Evolutionary conservation across 768 basidiomycete genomes (phyloP).

Genomic region (Mrakia blollopis): DNA sequence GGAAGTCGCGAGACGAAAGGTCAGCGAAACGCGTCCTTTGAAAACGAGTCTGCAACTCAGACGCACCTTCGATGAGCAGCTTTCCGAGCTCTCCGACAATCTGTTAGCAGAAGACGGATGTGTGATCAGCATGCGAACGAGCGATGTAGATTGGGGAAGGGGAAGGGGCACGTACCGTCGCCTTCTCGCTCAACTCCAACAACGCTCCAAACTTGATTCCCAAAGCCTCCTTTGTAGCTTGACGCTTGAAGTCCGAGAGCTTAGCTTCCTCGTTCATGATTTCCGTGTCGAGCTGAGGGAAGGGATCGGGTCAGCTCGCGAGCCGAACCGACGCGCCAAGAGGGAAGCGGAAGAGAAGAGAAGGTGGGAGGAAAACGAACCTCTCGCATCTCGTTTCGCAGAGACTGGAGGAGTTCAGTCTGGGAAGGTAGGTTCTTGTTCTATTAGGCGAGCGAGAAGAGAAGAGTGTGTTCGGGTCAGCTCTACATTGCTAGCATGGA

Average conservation of each 20-base stretch:
- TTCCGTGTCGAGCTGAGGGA: constrained; percentile 61
- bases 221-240: constrained; percentile 53
- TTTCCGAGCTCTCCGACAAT: constrained; percentile 55
- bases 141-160: too few relatives aligned
- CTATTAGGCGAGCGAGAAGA: constrained; percentile 27
- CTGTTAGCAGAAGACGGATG: constrained; percentile 38
- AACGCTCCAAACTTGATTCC: constrained; percentile 82
- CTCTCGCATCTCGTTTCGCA: constrained; percentile 65
- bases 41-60: neutral
- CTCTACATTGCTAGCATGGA: neutral
- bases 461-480: neutral
- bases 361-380: neutral
- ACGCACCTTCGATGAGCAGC: constrained; percentile 48
- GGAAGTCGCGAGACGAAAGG: neutral
- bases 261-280: constrained; percentile 77
- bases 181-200: constrained; percentile 77
- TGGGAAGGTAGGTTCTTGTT: constrained; percentile 75
- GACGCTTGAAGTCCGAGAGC: constrained; percentile 76
- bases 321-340: neutral
- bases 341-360: neutral
- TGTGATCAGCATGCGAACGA: neutral
- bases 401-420: constrained; percentile 62
- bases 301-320: neutral
- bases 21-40: neutral
- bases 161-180: constrained; percentile 44